Evolutionary conservation across 306 rosid genomes (phyloP), one percentile per base, ranked within the genome.

Genomic region (Hippophae rhamnoides): DNA sequence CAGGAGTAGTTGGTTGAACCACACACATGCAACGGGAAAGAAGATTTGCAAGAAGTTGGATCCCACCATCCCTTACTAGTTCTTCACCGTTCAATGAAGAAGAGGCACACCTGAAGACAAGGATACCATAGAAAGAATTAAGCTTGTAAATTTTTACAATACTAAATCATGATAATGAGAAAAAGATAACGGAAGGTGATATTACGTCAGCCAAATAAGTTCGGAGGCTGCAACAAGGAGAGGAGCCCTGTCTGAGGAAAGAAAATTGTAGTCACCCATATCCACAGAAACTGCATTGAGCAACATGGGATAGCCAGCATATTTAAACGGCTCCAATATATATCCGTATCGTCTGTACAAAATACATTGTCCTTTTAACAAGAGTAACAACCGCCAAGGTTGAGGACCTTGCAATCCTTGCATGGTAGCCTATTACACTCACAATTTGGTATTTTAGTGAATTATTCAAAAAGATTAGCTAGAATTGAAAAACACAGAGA

Each of bases 381-480:
- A 71, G 67, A 92, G 99, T 73, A 92, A 83, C 83, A 92, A 72
- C 72, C 95, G 84, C 99, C 99, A 92, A 50, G 89, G 86, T 70
- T 92, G 96, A 62, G 99, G 99, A 72, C 99, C 99, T 82, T 88
- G 99, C 82, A 92, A 81, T 47, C 99, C 99, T 84, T 92, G 99
- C 90, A 92, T 92, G 69, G 99, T 88, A 67, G 99, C 99, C 99
- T 92, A 63, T 63, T 72, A 71, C 58, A 74, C 58, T 49, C 51
- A 60, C 58, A 67, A 50, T 54, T 18, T 61, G 69, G 7, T 41
- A 6, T 67, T 60, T 13, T 54, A 72, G 56, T 77, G 54, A 63
- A 53, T 66, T 41, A 60, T 31, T 31, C 38, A 4, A 31, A 49
- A 57, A 41, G 41, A 41, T 6, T 44, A 56, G 38, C 25, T 10